These are phyloP conservation scores for Chrysopogon serrulatus DNA, from an alignment of 176 grass and related monocot species.

Conservation along the genomic window DNA sequence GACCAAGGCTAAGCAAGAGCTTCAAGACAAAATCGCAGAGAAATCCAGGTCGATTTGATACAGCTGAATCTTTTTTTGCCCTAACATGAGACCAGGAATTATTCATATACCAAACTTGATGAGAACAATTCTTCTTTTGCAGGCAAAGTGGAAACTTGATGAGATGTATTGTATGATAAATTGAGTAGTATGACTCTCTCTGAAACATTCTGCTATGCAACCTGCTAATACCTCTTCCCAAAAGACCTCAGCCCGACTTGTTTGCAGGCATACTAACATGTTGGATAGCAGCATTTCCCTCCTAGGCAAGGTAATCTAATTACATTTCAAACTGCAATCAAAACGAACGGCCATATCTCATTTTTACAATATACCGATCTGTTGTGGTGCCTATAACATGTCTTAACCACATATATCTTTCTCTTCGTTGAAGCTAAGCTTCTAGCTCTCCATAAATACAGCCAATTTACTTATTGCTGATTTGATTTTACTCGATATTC, in stretches of 20 bases:
- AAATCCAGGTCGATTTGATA: constrained; percentile 66
- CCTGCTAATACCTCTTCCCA: constrained; percentile 63
- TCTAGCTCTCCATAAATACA: constrained; percentile 49
- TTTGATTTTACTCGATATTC: constrained; percentile 54
- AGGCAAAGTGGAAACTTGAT: constrained; percentile 87
- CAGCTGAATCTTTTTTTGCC: constrained; percentile 1
- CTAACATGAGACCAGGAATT: not conserved
- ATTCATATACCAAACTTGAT: not conserved
- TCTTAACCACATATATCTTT: not conserved
- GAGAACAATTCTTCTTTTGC: constrained; percentile 21
- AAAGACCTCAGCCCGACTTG: constrained; percentile 58
- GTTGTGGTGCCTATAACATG: not conserved
- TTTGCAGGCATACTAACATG: constrained; percentile 62
- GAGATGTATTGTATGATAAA: constrained; percentile 93
- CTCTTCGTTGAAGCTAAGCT: not conserved
- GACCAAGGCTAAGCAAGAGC: constrained; percentile 85
- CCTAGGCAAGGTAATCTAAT: too few relatives aligned
- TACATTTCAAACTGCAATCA: not conserved
- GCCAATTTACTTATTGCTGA: constrained; percentile 67
- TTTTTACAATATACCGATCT: not conserved
- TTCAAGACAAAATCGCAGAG: too few relatives aligned
- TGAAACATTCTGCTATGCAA: constrained; percentile 77
- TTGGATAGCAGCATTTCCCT: constrained; percentile 40
- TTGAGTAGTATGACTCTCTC: constrained; percentile 71
- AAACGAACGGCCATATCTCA: not conserved